phyloP scores from a whole-genome alignment of 2,329 filamentous ascomycete species.

The Exophiala mesophila region DNA sequence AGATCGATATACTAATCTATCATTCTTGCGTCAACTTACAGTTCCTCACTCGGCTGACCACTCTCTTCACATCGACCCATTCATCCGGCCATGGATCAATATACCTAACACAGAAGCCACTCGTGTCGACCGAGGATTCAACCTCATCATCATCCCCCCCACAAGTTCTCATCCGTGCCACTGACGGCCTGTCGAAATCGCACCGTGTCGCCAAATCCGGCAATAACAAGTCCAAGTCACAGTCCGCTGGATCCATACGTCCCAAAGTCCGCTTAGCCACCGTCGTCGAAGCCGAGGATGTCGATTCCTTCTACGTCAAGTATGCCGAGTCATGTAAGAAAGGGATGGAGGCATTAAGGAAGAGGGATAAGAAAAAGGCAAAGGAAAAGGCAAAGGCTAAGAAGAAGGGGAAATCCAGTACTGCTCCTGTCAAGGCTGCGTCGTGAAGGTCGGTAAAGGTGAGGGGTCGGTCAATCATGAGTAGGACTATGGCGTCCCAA shows the following conservation, averaged over 20 bases:
- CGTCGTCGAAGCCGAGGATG: constrained; percentile 66
- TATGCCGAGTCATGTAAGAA: constrained; percentile 90
- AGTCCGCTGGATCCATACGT: constrained; percentile 24
- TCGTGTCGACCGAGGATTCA: constrained; percentile 55
- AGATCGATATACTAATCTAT: too few relatives aligned
- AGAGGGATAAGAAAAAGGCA: constrained; percentile 82
- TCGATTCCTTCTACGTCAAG: constrained; percentile 74
- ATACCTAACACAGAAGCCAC: constrained; percentile 40
- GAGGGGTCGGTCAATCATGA: too few relatives aligned
- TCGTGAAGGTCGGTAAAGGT: not conserved
- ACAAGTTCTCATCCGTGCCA: constrained; percentile 73
- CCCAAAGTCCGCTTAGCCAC: constrained; percentile 77
- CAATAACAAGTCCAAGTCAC: constrained; percentile 35
- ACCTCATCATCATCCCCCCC: constrained; percentile 52
- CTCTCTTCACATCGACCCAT: constrained; percentile 38
- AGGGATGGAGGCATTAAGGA: constrained; percentile 86
- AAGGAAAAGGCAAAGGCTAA: constrained; percentile 72
- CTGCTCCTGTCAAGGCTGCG: constrained; percentile 1
- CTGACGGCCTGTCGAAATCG: constrained; percentile 64
- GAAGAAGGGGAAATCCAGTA: constrained; percentile 48
- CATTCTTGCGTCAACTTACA: constrained; percentile 20
- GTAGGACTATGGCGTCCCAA: too few relatives aligned
- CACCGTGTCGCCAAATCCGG: constrained; percentile 20
- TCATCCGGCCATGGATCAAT: constrained; percentile 40
- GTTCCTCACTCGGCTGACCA: constrained; percentile 41